These are phyloP conservation scores for Glycine latifolia DNA, from an alignment of 306 rosid genomes.

Conservation along the genomic window DNA sequence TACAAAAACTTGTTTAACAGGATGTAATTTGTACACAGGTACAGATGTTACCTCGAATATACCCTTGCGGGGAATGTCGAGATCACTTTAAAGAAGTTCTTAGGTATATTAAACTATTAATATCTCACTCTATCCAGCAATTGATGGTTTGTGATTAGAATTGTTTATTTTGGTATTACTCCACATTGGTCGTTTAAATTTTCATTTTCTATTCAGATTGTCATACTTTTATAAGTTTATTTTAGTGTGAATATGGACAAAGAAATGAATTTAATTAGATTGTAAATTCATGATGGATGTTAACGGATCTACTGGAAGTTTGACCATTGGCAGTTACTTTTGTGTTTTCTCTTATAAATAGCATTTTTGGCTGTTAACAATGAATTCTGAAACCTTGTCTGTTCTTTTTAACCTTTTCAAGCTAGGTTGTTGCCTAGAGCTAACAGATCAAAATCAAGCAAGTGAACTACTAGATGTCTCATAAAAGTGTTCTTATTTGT, in stretches of 20 bases:
- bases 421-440: too few species aligned
- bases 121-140: slow-evolving; percentile 11
- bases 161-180: slow-evolving; percentile 27
- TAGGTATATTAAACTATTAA: slow-evolving; percentile 54
- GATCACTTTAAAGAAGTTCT: slow-evolving; percentile 89
- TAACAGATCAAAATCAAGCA: too few species aligned
- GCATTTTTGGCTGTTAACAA: not conserved
- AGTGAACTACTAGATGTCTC: too few species aligned
- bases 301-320: not conserved
- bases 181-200: not conserved
- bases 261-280: not conserved
- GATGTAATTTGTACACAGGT: slow-evolving; percentile 59
- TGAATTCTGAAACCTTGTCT: not conserved
- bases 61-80: slow-evolving; percentile 92
- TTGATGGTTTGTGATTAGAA: slow-evolving; percentile 5
- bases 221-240: not conserved
- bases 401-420: too few species aligned
- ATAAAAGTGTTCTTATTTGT: too few species aligned
- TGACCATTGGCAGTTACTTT: not conserved
- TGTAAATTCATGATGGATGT: not conserved
- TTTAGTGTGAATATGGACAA: slow-evolving; percentile 10
- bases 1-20: slow-evolving; percentile 31
- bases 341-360: not conserved
- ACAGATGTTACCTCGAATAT: slow-evolving; percentile 76
- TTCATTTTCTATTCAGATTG: slow-evolving; percentile 7